Percentiles rank a stretch among this genome's conserved stretches.
phyloP scores from a whole-genome alignment of 768 basidiomycete genomes.

The Leccinum subtestaceum region DNA sequence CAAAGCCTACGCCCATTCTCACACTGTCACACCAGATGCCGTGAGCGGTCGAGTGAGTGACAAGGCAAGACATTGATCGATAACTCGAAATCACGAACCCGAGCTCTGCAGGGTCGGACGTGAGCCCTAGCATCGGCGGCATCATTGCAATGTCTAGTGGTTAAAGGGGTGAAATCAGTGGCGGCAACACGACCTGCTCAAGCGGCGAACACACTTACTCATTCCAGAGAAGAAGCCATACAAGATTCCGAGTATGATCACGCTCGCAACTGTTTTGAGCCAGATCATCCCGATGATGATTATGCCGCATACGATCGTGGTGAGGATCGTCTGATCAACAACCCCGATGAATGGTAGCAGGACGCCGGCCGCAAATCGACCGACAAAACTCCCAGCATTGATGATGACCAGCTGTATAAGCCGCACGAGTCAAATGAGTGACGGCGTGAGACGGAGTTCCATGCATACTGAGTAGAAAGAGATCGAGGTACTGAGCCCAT shows the following conservation, averaged over 20 bases:
- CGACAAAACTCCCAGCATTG: constrained; percentile 48
- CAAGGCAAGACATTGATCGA: neutral
- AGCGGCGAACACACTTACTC: constrained; percentile 26
- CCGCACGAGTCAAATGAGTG: neutral
- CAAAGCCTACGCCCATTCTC: constrained; percentile 49
- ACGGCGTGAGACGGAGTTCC: neutral
- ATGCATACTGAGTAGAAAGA: constrained; percentile 44
- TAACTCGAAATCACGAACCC: constrained; percentile 33
- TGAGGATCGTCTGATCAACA: constrained; percentile 40
- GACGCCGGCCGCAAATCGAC: constrained; percentile 44
- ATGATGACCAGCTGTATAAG: constrained; percentile 29
- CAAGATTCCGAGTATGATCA: constrained; percentile 41
- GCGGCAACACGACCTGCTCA: neutral
- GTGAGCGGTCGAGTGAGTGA: neutral
- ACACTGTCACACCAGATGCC: constrained; percentile 13
- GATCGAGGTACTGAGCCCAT: constrained; percentile 42
- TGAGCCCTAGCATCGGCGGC: constrained; percentile 45
- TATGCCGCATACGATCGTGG: constrained; percentile 31
- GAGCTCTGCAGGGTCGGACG: constrained; percentile 48
- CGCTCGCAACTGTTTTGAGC: constrained; percentile 35
- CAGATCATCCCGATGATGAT: constrained; percentile 44
- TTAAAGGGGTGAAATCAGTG: neutral
- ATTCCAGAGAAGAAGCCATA: constrained; percentile 51
- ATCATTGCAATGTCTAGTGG: constrained; percentile 37
- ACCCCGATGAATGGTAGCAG: constrained; percentile 40